These are phyloP conservation scores for Candida vaughaniae DNA, from an alignment of 805 yeast species.

Conservation along the genomic window DNA sequence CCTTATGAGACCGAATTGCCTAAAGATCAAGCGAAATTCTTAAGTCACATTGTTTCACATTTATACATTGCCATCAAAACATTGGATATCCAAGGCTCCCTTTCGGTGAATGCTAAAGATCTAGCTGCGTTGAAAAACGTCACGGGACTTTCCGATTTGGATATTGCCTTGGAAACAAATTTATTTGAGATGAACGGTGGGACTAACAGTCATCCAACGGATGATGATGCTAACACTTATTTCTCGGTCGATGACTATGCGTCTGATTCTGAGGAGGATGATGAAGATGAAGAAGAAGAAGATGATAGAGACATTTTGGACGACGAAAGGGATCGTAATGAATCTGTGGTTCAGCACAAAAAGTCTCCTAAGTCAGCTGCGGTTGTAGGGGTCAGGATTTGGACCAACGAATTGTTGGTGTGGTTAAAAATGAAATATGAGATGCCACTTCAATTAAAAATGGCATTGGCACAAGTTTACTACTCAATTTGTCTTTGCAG, in stretches of 20 bases:
- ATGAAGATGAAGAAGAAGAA: conserved; percentile 43
- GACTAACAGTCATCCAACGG: conserved; percentile 8
- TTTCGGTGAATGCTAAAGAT: conserved; percentile 67
- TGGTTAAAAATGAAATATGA: conserved; percentile 78
- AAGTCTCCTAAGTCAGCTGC: conserved; percentile 68
- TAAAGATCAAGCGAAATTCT: conserved; percentile 66
- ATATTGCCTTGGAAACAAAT: conserved; percentile 54
- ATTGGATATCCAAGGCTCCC: conserved; percentile 68
- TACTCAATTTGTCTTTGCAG: conserved; percentile 69
- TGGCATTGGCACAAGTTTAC: conserved; percentile 64
- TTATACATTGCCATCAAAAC: conserved; percentile 75
- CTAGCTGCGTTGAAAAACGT: conserved; percentile 44
- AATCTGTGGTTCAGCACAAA: conserved; percentile 52
- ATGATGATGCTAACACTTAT: conserved; percentile 17
- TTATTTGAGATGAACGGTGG: conserved; percentile 34
- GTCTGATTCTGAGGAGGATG: conserved; percentile 24
- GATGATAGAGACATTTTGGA: conserved; percentile 36
- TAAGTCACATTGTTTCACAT: conserved; percentile 78
- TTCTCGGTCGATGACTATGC: conserved; percentile 19
- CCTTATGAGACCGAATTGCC: conserved; percentile 77
- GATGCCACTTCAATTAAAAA: conserved; percentile 66
- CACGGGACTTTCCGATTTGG: conserved; percentile 35
- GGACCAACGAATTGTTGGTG: conserved; percentile 83
- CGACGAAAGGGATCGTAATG: conserved; percentile 32
- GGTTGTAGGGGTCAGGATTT: conserved; percentile 70